These are phyloP conservation scores for Globisporangium radiosum DNA, from an alignment of 352 stramenopile species.

Conservation along the genomic window DNA sequence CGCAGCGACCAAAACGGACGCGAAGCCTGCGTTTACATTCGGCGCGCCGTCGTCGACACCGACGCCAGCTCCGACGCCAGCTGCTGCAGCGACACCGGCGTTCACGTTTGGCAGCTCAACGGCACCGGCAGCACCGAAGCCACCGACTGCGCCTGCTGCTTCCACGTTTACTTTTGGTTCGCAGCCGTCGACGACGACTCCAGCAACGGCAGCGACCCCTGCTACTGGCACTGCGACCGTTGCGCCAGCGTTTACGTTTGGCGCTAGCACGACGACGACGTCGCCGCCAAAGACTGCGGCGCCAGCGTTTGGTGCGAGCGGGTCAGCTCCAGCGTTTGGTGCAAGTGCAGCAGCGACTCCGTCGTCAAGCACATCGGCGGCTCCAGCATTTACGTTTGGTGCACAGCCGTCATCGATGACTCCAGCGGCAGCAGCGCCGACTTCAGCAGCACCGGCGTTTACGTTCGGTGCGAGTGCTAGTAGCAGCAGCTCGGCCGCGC, in stretches of 20 bases:
- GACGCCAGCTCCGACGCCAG: background rate
- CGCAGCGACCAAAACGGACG: slow-evolving; percentile 13
- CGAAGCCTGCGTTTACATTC: slow-evolving; percentile 35
- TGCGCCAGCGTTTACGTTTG: slow-evolving; percentile 16
- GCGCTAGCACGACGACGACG: background rate
- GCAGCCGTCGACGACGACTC: slow-evolving; percentile 1
- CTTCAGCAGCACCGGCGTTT: slow-evolving; percentile 5
- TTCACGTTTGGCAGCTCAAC: slow-evolving; percentile 7
- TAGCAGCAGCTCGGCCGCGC: background rate
- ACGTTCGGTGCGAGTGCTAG: slow-evolving; percentile 12
- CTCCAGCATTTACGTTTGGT: slow-evolving; percentile 26
- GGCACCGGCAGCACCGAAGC: slow-evolving; percentile 7
- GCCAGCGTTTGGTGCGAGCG: slow-evolving; percentile 12
- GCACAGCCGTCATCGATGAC: background rate
- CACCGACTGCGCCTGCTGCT: slow-evolving; percentile 6
- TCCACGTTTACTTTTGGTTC: slow-evolving; percentile 21
- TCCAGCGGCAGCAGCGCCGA: slow-evolving; percentile 3
- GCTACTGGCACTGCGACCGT: background rate
- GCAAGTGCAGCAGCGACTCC: background rate
- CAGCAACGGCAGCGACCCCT: slow-evolving; percentile 3
- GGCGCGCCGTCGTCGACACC: slow-evolving; percentile 16
- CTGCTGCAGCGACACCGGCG: slow-evolving; percentile 3
- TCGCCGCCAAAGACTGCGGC: background rate
- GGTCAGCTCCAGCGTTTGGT: slow-evolving; percentile 15
- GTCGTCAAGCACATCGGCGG: slow-evolving; percentile 1